Evolutionary conservation across 2,329 filamentous ascomycete genomes (phyloP).

Genomic region (Colletotrichum gigasporum): DNA sequence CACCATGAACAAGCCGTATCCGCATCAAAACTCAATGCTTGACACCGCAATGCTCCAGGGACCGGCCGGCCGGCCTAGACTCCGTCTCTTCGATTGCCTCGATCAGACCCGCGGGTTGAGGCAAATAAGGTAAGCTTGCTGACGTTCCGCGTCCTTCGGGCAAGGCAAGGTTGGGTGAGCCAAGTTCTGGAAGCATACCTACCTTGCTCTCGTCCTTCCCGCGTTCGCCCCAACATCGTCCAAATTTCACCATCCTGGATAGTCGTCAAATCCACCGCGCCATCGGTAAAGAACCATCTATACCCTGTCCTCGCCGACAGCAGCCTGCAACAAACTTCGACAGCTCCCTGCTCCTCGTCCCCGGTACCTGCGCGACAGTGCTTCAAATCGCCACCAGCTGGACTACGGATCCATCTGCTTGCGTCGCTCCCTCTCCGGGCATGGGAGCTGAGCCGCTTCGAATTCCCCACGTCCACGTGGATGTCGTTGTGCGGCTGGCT

Average conservation of each 20-base stretch:
- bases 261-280: neutral
- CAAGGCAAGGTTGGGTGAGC: no score
- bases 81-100: neutral
- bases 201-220: neutral
- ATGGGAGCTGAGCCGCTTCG: neutral
- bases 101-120: neutral
- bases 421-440: neutral
- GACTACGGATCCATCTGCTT: constrained; percentile 11
- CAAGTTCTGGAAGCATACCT: neutral
- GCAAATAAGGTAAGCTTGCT: neutral
- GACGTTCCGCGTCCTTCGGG: no score
- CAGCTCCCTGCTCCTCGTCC: neutral
- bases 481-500: neutral
- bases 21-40: neutral
- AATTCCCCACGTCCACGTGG: constrained; percentile 14
- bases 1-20: neutral
- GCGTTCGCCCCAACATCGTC: constrained; percentile 6
- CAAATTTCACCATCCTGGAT: neutral
- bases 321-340: neutral
- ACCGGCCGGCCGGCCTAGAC: neutral
- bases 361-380: neutral
- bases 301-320: neutral
- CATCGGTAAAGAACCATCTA: neutral
- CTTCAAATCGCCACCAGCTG: constrained; percentile 3
- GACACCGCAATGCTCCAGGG: neutral